These are phyloP conservation scores for Rhynchosporium agropyri DNA, from an alignment of 2,329 filamentous ascomycete genomes.

Conservation along the genomic window DNA sequence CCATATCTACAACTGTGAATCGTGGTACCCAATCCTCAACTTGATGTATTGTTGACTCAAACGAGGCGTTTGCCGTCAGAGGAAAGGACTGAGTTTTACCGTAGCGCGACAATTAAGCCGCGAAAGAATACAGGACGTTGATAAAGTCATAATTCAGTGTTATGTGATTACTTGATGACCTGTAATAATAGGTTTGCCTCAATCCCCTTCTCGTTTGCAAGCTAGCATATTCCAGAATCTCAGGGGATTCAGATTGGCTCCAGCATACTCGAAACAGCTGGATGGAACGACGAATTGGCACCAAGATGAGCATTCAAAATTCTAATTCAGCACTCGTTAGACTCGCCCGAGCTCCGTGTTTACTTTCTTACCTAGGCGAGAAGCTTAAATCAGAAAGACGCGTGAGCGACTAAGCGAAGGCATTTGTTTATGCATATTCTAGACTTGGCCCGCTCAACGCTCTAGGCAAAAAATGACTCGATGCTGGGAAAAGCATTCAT, in stretches of 20 bases:
- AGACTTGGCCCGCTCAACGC: no score
- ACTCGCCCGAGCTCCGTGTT: background rate
- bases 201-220: no score
- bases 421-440: no score
- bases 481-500: no score
- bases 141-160: no score
- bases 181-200: no score
- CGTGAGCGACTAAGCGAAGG: background rate
- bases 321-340: background rate
- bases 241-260: no score
- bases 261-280: no score
- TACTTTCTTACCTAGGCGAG: background rate
- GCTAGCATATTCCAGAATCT: no score
- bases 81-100: background rate
- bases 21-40: slow-evolving; percentile 12
- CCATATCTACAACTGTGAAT: slow-evolving; percentile 9
- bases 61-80: slow-evolving; percentile 1
- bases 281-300: background rate
- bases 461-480: no score
- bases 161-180: no score
- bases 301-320: no score
- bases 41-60: slow-evolving; percentile 10
- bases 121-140: background rate
- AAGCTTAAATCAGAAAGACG: background rate
- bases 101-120: background rate